These are phyloP conservation scores for Sugiyamaella smithiae DNA, from an alignment of 805 yeast genomes.

Conservation along the genomic window DNA sequence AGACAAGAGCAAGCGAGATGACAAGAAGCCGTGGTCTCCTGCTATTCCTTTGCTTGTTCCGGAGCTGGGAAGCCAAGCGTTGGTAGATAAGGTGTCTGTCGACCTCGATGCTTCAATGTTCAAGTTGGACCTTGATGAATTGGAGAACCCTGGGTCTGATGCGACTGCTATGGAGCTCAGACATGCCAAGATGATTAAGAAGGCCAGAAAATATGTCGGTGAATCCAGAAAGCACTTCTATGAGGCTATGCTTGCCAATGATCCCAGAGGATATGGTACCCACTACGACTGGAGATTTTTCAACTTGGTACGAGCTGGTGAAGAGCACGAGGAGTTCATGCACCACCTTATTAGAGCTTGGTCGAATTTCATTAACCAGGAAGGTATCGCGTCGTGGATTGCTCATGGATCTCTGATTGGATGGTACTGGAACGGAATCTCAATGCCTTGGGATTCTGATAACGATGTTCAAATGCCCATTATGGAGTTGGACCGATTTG, in stretches of 20 bases:
- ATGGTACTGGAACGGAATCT: conserved; percentile 49
- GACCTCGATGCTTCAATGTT: conserved; percentile 18
- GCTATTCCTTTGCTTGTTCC: conserved; percentile 5
- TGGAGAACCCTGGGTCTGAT: conserved; percentile 9
- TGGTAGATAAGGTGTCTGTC: conserved; percentile 15
- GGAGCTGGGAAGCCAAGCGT: background rate
- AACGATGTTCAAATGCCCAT: conserved; percentile 53
- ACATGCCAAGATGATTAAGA: conserved; percentile 20
- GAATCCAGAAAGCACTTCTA: conserved; percentile 23
- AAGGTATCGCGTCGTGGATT: conserved; percentile 46
- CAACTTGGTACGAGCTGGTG: conserved; percentile 40
- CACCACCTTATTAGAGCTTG: conserved; percentile 47
- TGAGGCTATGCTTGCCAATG: conserved; percentile 22
- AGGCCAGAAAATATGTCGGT: conserved; percentile 12
- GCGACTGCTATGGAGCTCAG: conserved; percentile 9
- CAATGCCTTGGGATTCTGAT: conserved; percentile 53
- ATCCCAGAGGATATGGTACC: conserved; percentile 25
- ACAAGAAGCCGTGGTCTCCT: background rate
- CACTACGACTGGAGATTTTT: conserved; percentile 70
- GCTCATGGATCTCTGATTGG: conserved; percentile 50
- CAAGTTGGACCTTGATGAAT: conserved; percentile 16
- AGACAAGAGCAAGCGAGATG: background rate
- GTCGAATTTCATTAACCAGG: conserved; percentile 43
- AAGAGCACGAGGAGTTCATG: conserved; percentile 44
- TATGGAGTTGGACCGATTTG: conserved; percentile 44